Base-by-base conservation (phyloP, 257 asterid species). In the Jasminum sambac region DNA sequence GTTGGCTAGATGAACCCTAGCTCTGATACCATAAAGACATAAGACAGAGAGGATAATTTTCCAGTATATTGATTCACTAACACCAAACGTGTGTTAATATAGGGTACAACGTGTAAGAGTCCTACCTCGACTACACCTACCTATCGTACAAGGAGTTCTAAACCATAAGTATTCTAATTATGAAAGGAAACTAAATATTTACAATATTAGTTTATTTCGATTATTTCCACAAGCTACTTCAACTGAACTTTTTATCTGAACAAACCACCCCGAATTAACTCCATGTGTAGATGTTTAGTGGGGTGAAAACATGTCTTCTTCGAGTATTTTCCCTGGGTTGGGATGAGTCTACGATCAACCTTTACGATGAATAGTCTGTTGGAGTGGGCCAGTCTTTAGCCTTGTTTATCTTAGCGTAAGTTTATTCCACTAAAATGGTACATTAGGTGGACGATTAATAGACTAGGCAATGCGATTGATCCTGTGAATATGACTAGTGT, bases 401-500 rank as follows among this genome's bases (percentile, higher is more conserved):
- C 57, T n/a, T 46, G 57, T 46, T 46, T 46, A n/a, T 1, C 21
- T n/a, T 46, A 14, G 57, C 57, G 17, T 16, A n/a, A 52, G 30
- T 17, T 21, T 24, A 50, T 50, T 50, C 24, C 23, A 17, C 44
- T 50, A 52, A 52, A 52, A 52, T 52, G 60, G 60, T 9, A 17
- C 21, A 19, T 17, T 52, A 21, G 19, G 61, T 12, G 61, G 30
- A 21, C 30, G 19, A 5, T 17, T 24, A 10, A 17, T 52, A 10
- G 26, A 52, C n/a, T 41, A 16, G 23, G 26, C 25, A 38, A 39
- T 69, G 8, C 17, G 44, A 58, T 25, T 52, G 50, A 48, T 30
- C 44, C 25, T 61, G 12, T 61, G 68, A 50, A 69, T 34, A 41
- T 70, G 46, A 66, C 26, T 42, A 25, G 44, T 42, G 34, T 55